These are phyloP conservation scores for Vanderwaltozyma yarrowii DNA, from an alignment of 805 yeast genomes.

Conservation along the genomic window DNA sequence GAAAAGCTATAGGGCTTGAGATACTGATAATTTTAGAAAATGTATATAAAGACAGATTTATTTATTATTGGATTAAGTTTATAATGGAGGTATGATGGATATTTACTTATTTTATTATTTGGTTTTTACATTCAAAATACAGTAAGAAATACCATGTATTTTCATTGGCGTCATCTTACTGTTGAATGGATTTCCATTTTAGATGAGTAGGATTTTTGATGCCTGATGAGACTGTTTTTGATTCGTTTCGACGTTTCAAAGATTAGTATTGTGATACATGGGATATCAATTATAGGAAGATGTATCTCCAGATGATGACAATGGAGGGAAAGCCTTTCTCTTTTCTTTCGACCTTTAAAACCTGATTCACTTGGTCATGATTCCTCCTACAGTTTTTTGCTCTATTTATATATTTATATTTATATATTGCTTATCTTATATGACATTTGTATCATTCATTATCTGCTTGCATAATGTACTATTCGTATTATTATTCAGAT, in stretches of 20 bases:
- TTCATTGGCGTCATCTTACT: constrained; percentile 25
- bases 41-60: no score
- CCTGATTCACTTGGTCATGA: constrained; percentile 31
- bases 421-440: no score
- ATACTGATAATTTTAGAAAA: no score
- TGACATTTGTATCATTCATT: no score
- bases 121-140: no score
- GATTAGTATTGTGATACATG: constrained; percentile 11
- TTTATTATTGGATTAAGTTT: no score
- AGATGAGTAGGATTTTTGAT: constrained; percentile 16
- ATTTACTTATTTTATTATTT: no score
- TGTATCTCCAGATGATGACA: constrained; percentile 32
- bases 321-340: constrained; percentile 25
- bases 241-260: not conserved
- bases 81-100: no score
- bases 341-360: constrained; percentile 16
- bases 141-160: no score
- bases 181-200: constrained; percentile 2
- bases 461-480: no score
- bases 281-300: constrained; percentile 24
- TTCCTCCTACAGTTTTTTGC: constrained; percentile 2
- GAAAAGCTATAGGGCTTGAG: no score
- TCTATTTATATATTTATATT: not conserved
- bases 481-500: no score
- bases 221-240: constrained; percentile 11